Percentiles rank a stretch among this genome's conserved stretches.
phyloP scores from a whole-genome alignment of 2,329 filamentous ascomycete genomes.

The Colletotrichum tofieldiae region DNA sequence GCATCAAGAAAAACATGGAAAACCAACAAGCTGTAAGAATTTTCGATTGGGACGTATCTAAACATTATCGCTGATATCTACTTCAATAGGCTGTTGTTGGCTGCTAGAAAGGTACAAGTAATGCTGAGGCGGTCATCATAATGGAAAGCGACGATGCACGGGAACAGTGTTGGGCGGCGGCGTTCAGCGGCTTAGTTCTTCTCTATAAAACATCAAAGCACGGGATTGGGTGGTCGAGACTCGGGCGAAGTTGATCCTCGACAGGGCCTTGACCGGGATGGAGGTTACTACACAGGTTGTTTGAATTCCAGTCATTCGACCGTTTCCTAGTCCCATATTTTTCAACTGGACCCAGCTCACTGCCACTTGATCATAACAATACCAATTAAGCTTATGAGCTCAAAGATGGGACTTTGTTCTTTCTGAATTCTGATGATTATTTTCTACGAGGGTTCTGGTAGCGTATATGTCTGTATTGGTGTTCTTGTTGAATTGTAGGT shows the following conservation, averaged over 20 bases:
- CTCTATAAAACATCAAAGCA: conserved; percentile 11
- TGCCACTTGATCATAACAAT: not conserved
- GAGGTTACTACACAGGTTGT: conserved; percentile 1
- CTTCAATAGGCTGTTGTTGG: conserved; percentile 17
- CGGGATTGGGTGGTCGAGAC: conserved; percentile 13
- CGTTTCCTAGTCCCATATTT: not conserved
- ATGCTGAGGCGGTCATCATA: not conserved
- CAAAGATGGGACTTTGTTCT: not conserved
- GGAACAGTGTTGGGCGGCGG: conserved; percentile 8
- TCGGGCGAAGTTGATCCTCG: conserved; percentile 19
- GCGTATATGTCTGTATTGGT: no score
- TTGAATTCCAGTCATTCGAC: conserved; percentile 16
- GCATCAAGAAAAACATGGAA: conserved; percentile 43
- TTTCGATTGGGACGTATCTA: rapidly evolving
- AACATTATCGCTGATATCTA: not conserved
- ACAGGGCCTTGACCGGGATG: not conserved
- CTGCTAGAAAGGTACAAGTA: conserved; percentile 11
- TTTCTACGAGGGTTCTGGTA: not conserved
- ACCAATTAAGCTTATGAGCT: not conserved
- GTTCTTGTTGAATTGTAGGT: no score
- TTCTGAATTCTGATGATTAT: not conserved
- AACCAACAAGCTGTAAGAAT: conserved; percentile 36
- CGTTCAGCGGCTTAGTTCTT: conserved; percentile 19
- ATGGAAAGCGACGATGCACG: conserved; percentile 20
- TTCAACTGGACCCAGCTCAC: not conserved